Conservation (phyloP, 306 rosid genomes). For the Castanospermum australe region DNA sequence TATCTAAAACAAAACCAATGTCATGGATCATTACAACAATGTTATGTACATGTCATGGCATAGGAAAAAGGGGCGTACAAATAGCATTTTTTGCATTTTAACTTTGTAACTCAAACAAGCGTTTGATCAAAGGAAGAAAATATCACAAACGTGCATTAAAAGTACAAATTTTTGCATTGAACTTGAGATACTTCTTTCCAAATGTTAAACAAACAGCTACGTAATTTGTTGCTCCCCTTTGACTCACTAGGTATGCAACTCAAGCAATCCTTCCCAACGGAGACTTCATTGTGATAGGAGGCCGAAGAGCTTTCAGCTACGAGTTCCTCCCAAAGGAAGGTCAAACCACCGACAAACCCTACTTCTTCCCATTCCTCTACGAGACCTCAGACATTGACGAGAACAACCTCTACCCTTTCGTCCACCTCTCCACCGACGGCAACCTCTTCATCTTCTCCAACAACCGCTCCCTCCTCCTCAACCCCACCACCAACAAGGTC, state of each 20-base stretch:
- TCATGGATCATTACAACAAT: too few species aligned
- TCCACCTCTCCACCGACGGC: slow-evolving; percentile 63
- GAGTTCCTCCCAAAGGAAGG: slow-evolving; percentile 71
- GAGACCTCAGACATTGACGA: slow-evolving; percentile 82
- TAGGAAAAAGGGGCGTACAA: too few species aligned
- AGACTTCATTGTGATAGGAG: slow-evolving; percentile 63
- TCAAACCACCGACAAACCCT: background rate
- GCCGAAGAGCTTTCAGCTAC: slow-evolving; percentile 59
- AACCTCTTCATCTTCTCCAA: slow-evolving; percentile 76
- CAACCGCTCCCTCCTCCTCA: slow-evolving; percentile 68
- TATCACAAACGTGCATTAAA: too few species aligned
- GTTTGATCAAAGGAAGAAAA: too few species aligned
- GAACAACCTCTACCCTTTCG: slow-evolving; percentile 90
- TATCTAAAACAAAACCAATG: too few species aligned
- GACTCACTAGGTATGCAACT: slow-evolving; percentile 57
- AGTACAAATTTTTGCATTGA: too few species aligned
- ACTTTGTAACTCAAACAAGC: too few species aligned
- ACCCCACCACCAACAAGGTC: slow-evolving; percentile 40
- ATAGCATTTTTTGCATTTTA: too few species aligned
- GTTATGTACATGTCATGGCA: too few species aligned
- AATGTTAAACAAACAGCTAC: too few species aligned
- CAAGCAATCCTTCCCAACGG: slow-evolving; percentile 59
- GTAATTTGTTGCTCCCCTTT: background rate
- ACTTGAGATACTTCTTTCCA: too few species aligned
- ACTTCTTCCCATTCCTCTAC: slow-evolving; percentile 53